These are phyloP conservation scores for Coemansia sp. DNA, from an alignment of 192 early-diverging fungal genomes.

Conservation along the genomic window DNA sequence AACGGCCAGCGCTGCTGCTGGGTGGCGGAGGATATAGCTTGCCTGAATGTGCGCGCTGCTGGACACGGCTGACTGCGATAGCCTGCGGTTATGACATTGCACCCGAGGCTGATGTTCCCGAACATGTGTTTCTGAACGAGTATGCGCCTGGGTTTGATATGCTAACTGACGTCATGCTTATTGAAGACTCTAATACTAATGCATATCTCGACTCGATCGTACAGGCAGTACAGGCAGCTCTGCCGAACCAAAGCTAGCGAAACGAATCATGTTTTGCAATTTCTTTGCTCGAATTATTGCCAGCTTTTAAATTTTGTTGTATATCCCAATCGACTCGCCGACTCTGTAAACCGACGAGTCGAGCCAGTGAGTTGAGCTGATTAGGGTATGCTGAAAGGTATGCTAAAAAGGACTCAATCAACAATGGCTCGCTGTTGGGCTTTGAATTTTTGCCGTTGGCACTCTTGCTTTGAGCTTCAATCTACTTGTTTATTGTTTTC, in stretches of 20 bases:
- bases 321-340: too few relatives aligned
- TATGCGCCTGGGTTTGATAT: conserved; percentile 53
- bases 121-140: conserved; percentile 65
- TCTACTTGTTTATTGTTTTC: too few relatives aligned
- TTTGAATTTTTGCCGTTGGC: too few relatives aligned
- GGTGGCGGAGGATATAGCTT: conserved; percentile 87
- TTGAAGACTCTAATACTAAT: conserved; percentile 29
- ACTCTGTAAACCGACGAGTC: too few relatives aligned
- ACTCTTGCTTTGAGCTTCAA: too few relatives aligned
- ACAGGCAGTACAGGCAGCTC: not conserved
- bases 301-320: not conserved
- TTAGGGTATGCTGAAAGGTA: too few relatives aligned
- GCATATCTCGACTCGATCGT: conserved; percentile 5
- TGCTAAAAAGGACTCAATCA: too few relatives aligned
- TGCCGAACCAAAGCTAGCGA: not conserved
- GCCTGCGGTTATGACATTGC: conserved; percentile 41
- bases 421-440: too few relatives aligned
- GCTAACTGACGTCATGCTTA: conserved; percentile 17
- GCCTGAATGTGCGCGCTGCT: conserved; percentile 87
- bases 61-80: conserved; percentile 91
- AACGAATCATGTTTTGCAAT: not conserved
- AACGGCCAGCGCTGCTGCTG: conserved; percentile 27
- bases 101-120: conserved; percentile 56
- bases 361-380: too few relatives aligned
- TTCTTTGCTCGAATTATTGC: too few relatives aligned